phyloP scores from a whole-genome alignment of 2,329 filamentous ascomycete genomes.

The Metarhizium robertsii region DNA sequence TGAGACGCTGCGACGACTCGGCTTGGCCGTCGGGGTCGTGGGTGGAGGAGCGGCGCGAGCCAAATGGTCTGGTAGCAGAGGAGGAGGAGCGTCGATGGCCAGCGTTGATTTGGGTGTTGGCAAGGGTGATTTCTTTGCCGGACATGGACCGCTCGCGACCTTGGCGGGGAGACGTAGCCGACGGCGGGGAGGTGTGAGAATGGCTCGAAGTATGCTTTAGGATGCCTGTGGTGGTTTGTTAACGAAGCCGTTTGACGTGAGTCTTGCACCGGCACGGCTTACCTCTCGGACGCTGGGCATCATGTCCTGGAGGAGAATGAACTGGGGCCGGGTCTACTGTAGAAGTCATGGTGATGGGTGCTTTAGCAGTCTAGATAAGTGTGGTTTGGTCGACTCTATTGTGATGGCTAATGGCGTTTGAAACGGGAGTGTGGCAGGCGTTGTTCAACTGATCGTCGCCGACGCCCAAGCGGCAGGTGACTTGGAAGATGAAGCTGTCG shows the following conservation, averaged over 20 bases:
- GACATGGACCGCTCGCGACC: conserved; percentile 33
- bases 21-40: conserved; percentile 34
- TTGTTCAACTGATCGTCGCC: not conserved
- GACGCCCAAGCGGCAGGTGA: not conserved
- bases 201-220: conserved; percentile 65
- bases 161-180: conserved; percentile 28
- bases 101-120: conserved; percentile 92
- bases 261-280: conserved; percentile 7
- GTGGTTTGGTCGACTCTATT: not conserved
- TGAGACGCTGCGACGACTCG: conserved; percentile 62
- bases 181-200: conserved; percentile 51
- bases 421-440: not conserved
- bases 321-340: conserved; percentile 26
- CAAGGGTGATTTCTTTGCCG: conserved; percentile 82
- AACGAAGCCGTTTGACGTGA: not conserved
- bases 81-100: conserved; percentile 82
- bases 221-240: conserved; percentile 54
- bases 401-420: not conserved
- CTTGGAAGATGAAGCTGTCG: too few relatives aligned
- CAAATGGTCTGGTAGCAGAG: conserved; percentile 48
- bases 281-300: conserved; percentile 38
- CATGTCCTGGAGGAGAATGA: conserved; percentile 32
- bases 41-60: conserved; percentile 64
- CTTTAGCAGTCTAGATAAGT: not conserved
- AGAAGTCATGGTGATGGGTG: conserved; percentile 26